Conservation (phyloP, 257 asterid species). For the Sherardia arvensis region DNA sequence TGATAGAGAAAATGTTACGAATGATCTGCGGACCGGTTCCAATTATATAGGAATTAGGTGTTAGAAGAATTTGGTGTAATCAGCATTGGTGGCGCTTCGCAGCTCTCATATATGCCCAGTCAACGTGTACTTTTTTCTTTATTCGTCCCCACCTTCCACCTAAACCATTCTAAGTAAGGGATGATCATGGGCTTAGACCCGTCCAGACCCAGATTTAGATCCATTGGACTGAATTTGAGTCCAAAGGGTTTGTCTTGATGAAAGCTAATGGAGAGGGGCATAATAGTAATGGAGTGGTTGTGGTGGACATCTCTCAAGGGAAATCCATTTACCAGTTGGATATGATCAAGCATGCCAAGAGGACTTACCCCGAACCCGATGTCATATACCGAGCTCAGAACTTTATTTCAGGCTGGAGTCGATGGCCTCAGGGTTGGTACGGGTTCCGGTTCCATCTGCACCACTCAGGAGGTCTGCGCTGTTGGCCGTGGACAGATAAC, state of each 20-base stretch:
- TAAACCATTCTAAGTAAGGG: too few species aligned
- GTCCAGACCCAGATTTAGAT: too few species aligned
- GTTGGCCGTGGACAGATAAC: constrained; percentile 94
- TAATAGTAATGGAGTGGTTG: too few species aligned
- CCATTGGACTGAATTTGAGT: too few species aligned
- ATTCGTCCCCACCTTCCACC: background rate
- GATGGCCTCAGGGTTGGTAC: constrained; percentile 93
- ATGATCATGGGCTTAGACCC: too few species aligned
- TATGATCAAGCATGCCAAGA: too few species aligned
- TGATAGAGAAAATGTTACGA: background rate
- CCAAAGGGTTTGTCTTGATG: too few species aligned
- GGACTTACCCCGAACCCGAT: too few species aligned
- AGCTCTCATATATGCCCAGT: background rate
- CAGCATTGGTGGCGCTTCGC: background rate
- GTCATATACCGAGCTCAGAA: constrained; percentile 71
- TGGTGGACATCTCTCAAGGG: too few species aligned
- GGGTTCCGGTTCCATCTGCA: constrained; percentile 94
- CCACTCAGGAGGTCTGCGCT: constrained; percentile 89
- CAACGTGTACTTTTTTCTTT: background rate
- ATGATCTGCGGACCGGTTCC: background rate
- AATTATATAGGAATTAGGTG: background rate
- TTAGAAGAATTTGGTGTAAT: background rate
- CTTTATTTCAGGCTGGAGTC: constrained; percentile 75
- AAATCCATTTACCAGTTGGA: too few species aligned
- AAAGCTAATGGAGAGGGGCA: too few species aligned